These are phyloP conservation scores for Aspergillus heteromorphus DNA, from an alignment of 495 filamentous ascomycete species.

Conservation along the genomic window DNA sequence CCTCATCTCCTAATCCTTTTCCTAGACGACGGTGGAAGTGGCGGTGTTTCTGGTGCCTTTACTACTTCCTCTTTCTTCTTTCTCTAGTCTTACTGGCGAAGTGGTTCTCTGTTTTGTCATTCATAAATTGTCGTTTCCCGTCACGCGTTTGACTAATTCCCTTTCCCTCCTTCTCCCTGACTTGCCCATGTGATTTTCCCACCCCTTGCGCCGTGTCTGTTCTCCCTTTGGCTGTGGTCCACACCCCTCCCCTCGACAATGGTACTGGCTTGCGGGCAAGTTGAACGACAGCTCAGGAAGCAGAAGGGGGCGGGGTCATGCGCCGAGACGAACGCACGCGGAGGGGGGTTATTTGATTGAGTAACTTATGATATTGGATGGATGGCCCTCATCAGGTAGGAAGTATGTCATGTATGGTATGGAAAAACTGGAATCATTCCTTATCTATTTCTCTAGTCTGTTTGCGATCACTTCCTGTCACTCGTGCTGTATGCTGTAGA, in stretches of 20 bases:
- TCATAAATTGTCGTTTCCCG: constrained; percentile 17
- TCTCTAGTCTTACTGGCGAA: constrained; percentile 22
- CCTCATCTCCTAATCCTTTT: constrained; percentile 31
- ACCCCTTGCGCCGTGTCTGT: constrained; percentile 11
- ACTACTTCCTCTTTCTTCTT: constrained; percentile 20
- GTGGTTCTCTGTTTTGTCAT: constrained; percentile 19
- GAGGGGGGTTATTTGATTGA: constrained; percentile 7
- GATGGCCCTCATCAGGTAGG: constrained; percentile 12
- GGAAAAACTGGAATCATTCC: constrained; percentile 21
- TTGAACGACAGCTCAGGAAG: constrained; percentile 15
- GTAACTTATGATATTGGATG: constrained; percentile 16
- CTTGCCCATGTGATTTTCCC: constrained; percentile 13
- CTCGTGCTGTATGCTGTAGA: no score
- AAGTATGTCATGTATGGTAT: constrained; percentile 25
- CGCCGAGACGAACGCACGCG: background rate
- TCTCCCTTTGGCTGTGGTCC: constrained; percentile 5
- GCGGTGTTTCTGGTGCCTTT: constrained; percentile 45
- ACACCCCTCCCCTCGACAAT: constrained; percentile 1
- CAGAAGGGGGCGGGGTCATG: constrained; percentile 5
- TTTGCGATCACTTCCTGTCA: no score
- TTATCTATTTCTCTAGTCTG: background rate
- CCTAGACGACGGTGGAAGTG: constrained; percentile 41
- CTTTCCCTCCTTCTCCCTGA: constrained; percentile 9
- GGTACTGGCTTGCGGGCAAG: constrained; percentile 15
- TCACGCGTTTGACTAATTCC: constrained; percentile 19